Base-by-base conservation (phyloP, 768 basidiomycete species). In the Tricholoma sp. region DNA sequence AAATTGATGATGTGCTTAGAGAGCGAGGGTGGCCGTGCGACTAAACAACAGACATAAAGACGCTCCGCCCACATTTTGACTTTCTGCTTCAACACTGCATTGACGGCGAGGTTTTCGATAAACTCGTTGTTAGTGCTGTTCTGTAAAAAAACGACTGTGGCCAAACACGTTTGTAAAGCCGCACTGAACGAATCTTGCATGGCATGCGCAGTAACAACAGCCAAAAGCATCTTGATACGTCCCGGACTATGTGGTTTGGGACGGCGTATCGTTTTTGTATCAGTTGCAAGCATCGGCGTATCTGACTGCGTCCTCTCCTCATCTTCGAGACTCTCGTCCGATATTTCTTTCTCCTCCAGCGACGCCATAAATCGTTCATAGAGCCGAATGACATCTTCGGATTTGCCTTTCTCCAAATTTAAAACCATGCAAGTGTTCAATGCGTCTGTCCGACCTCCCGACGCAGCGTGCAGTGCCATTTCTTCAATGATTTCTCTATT, bases 121-220 rank as follows among this genome's bases (percentile, higher is more conserved):
- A 85, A 78, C 4, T 67, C 62, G 12, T 73, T 63, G 9, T 75
- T 70, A 17, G 70, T 68, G 41, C 61, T 66, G 20, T 60, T 60
- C 15, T 71, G 62, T 34, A 84, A 60, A 1, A 69, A 75, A 45
- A 74, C 65, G 15, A 68, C 69, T 1, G 72, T 73, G 17, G 70
- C 61, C 7, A 82, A 59, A 56, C 71, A 82, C 4, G 67, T 64
- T 42, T 69, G 67, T 48, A 89, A 63, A 2, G 88, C 86, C 32
- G 67, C 74, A n/a, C 70, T 62, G 60, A 91, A 89, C n/a, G 77
- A 74, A 62, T 81, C 71, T 31, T 74, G 69, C 65, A 83, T 77
- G 4, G 85, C 84, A 65, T 83, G 71, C 13, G 90, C 90, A 18
- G 81, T 73, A n/a, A 82, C 70, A 6, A 75, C 83, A 10, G 76